Conservation (phyloP, 176 grass and related monocot genomes). For the Oryza brachyantha region DNA sequence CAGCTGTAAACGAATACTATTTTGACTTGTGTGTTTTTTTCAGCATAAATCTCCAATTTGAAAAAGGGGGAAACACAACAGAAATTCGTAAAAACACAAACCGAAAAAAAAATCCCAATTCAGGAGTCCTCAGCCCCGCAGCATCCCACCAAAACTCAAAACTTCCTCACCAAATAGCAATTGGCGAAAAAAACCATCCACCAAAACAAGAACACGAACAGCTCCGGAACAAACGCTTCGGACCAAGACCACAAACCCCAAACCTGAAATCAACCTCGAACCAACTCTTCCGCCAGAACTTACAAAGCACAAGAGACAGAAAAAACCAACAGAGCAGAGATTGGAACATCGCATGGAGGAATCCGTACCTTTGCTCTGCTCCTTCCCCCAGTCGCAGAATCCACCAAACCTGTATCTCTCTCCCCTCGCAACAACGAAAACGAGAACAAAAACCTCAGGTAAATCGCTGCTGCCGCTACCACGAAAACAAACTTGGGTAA, state of each 20-base stretch:
- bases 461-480: not conserved
- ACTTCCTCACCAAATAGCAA: not conserved
- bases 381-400: not conserved
- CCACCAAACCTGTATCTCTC: not conserved
- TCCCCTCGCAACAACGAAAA: not conserved
- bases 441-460: not conserved
- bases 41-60: not conserved
- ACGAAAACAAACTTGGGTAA: not conserved
- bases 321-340: not conserved
- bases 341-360: not conserved
- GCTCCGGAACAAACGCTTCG: not conserved
- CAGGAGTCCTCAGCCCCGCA: not conserved
- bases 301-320: not conserved
- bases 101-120: not conserved
- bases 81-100: not conserved
- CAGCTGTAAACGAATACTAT: not conserved
- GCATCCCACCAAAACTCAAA: not conserved
- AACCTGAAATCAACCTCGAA: not conserved
- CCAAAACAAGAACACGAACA: not conserved
- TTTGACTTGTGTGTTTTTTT: too few species aligned
- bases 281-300: not conserved
- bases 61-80: not conserved
- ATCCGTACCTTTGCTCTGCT: not conserved
- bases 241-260: not conserved
- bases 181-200: not conserved